A percentile compares a stretch with the other conserved stretches of the same genome.
phyloP scores from a whole-genome alignment of 257 asterid genomes.

The Capsicum rhomboideum region DNA sequence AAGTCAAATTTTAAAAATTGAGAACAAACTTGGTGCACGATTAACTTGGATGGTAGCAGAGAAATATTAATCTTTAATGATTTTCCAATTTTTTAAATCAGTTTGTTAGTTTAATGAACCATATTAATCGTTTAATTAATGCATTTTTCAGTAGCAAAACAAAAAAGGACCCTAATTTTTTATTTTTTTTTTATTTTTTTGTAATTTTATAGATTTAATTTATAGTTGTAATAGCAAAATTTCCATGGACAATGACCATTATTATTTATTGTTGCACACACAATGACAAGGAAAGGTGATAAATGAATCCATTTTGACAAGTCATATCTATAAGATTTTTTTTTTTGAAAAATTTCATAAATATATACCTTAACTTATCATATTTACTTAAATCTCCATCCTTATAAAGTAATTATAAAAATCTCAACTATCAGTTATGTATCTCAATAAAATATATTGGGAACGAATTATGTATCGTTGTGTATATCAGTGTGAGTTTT shows the following conservation, averaged over 20 bases:
- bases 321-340: neutral
- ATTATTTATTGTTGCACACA: neutral
- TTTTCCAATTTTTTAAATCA: neutral
- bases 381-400: no score
- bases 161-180: neutral
- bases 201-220: neutral
- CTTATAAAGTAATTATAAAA: no score
- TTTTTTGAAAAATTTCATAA: no score
- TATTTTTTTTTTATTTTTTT: neutral
- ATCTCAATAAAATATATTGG: no score
- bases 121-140: neutral
- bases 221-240: neutral
- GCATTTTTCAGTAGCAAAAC: neutral
- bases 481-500: no score
- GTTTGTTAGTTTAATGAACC: neutral
- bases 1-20: neutral
- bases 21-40: neutral
- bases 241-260: neutral
- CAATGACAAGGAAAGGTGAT: neutral
- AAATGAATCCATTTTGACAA: neutral
- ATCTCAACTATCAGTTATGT: no score
- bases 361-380: no score
- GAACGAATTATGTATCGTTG: no score
- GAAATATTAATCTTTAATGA: neutral
- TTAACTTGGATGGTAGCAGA: neutral